phyloP scores from a whole-genome alignment of 1,284 basidiomycete species.

The Cutaneotrichosporon arboriforme region DNA sequence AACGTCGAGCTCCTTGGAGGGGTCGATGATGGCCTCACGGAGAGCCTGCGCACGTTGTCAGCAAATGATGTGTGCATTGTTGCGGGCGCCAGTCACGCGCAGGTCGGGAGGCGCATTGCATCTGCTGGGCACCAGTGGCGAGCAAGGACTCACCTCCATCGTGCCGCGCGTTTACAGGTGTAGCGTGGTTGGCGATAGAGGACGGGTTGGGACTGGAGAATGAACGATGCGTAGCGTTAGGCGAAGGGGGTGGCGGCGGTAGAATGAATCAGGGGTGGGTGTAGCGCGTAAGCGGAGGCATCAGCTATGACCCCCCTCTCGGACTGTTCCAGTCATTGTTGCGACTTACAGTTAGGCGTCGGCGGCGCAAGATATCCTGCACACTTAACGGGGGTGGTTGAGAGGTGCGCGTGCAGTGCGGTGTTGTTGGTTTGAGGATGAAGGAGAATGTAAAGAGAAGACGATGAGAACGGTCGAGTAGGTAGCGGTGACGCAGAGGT shows the following conservation, averaged over 20 bases:
- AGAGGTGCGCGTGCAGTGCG: too few relatives aligned
- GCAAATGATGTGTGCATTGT: neutral
- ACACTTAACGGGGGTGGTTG: too few relatives aligned
- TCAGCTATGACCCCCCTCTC: too few relatives aligned
- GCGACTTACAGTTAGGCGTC: too few relatives aligned
- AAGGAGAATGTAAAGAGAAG: too few relatives aligned
- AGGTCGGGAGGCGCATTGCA: too few relatives aligned
- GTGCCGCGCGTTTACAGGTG: conserved; percentile 9
- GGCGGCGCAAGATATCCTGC: too few relatives aligned
- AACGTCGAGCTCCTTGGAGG: conserved; percentile 78
- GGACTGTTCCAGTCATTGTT: too few relatives aligned
- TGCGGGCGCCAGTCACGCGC: neutral
- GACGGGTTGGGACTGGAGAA: neutral
- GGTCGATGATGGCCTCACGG: conserved; percentile 64
- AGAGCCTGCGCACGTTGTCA: conserved; percentile 47
- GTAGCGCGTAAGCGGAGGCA: neutral
- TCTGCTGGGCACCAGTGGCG: neutral
- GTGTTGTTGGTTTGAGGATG: too few relatives aligned
- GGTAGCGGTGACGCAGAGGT: too few relatives aligned
- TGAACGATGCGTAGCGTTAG: too few relatives aligned
- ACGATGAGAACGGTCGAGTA: too few relatives aligned
- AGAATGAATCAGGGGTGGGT: neutral
- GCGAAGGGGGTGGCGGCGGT: neutral
- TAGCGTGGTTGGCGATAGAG: neutral
- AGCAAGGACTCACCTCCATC: conserved; percentile 36